Evolutionary conservation across 31 red algal genomes (phyloP), one percentile per base, ranked within the genome.

Genomic region (Asparagopsis taxiformis): DNA sequence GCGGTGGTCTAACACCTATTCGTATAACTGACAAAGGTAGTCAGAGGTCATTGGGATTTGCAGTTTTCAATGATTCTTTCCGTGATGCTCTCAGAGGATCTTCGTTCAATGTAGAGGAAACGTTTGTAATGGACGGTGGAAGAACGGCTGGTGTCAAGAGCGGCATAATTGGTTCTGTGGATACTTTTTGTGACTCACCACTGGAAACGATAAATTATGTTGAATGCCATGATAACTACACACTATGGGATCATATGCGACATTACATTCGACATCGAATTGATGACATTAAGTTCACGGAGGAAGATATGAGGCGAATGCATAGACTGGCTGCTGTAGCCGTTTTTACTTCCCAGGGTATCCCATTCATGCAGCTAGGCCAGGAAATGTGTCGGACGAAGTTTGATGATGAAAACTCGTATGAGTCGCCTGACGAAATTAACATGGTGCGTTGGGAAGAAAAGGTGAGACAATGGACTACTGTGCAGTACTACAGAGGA

Each of bases 191-290:
- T 9, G 84, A 88, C 53, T 34, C 26, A 31, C 93, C 93, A 25
- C 19, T 55, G 1, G 82, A 97, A 77, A 76, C 58, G 50, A 80
- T 97, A 26, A 97, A 97, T 55, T 97, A 97, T 48, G 88, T 89
- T 43, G 80, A 82, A 68, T 97, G 93, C 41, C 93, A 97, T 79
- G 93, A 97, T 46, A 97, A 97, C 68, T 63, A 84, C 29, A 97
- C 93, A 29, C 59, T 96, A n/a, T 96, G 74, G 64, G 93, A 96
- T 49, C 93, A 91, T 39, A 46, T 96, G 24, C 44, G 51, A 28
- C 68, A 74, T 55, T 87, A 88, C 46, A 71, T 77, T 64, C 79
- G 72, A 25, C 55, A 46, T 29, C 58, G 84, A 74, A 72, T 53
- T 20, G 79, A 90, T 88, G 49, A 62, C 35, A 90, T 85, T 57